Evolutionary conservation across 2,329 filamentous ascomycete species (phyloP).

Genomic region (Ceratocystis smalleyi): DNA sequence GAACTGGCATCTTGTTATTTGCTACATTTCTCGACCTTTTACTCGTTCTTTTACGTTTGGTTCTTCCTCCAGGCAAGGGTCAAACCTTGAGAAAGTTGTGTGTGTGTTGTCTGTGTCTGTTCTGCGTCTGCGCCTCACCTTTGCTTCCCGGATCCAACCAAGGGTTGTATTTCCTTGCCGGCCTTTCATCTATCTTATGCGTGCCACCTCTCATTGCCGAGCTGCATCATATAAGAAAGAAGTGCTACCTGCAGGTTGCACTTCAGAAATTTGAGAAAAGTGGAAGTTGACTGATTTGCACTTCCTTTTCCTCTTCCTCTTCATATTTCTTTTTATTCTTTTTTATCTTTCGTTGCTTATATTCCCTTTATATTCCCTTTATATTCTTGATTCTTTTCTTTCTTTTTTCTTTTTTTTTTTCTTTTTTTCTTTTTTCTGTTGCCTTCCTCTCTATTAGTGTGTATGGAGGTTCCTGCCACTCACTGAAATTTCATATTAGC

Average conservation of each 20-base stretch:
- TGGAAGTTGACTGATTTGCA: neutral
- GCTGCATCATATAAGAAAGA: conserved; percentile 3
- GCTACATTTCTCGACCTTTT: conserved; percentile 1
- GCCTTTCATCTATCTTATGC: conserved; percentile 1
- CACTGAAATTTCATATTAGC: neutral
- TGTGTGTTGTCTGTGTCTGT: neutral
- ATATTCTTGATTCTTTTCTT: neutral
- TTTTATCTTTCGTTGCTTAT: neutral
- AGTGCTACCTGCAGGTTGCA: neutral
- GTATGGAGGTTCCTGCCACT: neutral
- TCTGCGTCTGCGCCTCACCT: neutral
- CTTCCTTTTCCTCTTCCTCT: neutral
- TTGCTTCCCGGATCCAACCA: conserved; percentile 1
- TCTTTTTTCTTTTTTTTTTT: neutral
- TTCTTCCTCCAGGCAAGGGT: conserved; percentile 5
- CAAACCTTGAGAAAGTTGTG: neutral
- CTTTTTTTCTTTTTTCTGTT: neutral
- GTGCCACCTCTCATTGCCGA: conserved; percentile 1
- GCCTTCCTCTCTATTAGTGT: neutral
- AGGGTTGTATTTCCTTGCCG: neutral
- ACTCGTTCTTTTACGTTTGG: neutral
- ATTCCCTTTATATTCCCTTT: neutral
- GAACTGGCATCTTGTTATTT: neutral
- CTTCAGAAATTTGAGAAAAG: neutral
- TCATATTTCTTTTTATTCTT: neutral